Base-by-base conservation (phyloP, 169 alveolate genomes). In the Plasmodium adleri region DNA sequence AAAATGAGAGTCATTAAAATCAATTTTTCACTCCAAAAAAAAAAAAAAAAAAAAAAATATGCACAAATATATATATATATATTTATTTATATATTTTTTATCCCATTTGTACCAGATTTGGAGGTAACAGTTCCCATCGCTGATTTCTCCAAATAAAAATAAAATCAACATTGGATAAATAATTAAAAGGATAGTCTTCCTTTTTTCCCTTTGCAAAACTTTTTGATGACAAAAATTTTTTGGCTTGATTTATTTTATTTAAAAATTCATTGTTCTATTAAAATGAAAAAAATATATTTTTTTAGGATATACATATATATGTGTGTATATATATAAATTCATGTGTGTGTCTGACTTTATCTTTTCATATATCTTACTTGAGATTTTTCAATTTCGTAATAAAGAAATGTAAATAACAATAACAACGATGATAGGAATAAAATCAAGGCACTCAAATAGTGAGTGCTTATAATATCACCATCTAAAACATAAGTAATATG, bases 81-180 rank as follows among this genome's bases (percentile, higher is more conserved):
- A 32, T 32, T 4, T 32, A 32, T 32, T 4, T 52, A 12, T 28
- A 13, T 66, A 13, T 9, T 66, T 2, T 2, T 47, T 24, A 10
- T 20, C 5, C 50, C 64, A 5, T n/a, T 56, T 22, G 24, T 66
- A 78, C 89, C 54, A 78, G 70, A 43, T 78, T 78, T 20, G 75
- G 64, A n/a, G 89, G 89, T 15, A 78, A 43, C 43, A 78, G 59
- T 15, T 78, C 89, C 89, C 89, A 78, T 32, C 60, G 50, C n/a
- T 58, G 50, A 71, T 78, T 78, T 47, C 89, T 63, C 68, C 15
- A 45, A 28, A 78, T 59, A 32, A 78, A 78, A 50, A 78, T 78
- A 50, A 78, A 78, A 66, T 78, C 54, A 7, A 76, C 64, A 24
- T 32, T 78, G 7, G 78, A n/a, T 56, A 78, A 64, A 52, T 59